Evolutionary conservation across 192 early-diverging fungal species (phyloP).

Genomic region (Powellomyces hirtus): DNA sequence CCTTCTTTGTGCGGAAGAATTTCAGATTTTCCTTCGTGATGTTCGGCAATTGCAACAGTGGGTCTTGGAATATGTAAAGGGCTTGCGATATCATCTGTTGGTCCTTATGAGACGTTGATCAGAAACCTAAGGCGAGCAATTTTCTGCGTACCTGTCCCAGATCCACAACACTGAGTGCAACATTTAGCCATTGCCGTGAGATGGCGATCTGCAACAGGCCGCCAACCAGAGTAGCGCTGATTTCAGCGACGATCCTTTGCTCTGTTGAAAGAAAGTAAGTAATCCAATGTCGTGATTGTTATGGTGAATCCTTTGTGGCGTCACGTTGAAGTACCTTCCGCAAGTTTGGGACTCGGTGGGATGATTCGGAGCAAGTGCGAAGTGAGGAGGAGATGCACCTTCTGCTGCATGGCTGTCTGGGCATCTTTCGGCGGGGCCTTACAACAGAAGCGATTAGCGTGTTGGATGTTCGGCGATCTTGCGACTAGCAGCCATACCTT

Average conservation of each 20-base stretch:
- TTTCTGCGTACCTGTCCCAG: slow-evolving; percentile 68
- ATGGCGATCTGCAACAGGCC: slow-evolving; percentile 88
- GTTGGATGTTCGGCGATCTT: too few species aligned
- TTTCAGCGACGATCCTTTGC: slow-evolving; percentile 66
- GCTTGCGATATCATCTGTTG: slow-evolving; percentile 86
- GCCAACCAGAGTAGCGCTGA: slow-evolving; percentile 70
- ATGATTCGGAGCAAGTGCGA: slow-evolving; percentile 79
- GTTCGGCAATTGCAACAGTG: slow-evolving; percentile 83
- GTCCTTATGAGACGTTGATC: background rate
- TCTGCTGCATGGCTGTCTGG: slow-evolving; percentile 43
- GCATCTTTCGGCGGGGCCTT: slow-evolving; percentile 27
- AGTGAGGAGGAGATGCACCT: slow-evolving; percentile 66
- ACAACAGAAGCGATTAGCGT: background rate
- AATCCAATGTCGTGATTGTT: background rate
- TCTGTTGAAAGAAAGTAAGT: slow-evolving; percentile 23
- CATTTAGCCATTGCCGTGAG: slow-evolving; percentile 79
- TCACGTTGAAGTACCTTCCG: slow-evolving; percentile 14
- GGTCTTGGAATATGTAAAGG: slow-evolving; percentile 70
- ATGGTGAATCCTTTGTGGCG: too few species aligned
- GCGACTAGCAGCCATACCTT: slow-evolving; percentile 36
- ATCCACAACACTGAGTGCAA: slow-evolving; percentile 71
- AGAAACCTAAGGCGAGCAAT: background rate
- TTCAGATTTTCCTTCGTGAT: slow-evolving; percentile 68
- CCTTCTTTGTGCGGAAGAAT: slow-evolving; percentile 62
- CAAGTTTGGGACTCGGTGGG: slow-evolving; percentile 52